Conservation (phyloP, 2,329 filamentous ascomycete species). For the Xylaria sp. region DNA sequence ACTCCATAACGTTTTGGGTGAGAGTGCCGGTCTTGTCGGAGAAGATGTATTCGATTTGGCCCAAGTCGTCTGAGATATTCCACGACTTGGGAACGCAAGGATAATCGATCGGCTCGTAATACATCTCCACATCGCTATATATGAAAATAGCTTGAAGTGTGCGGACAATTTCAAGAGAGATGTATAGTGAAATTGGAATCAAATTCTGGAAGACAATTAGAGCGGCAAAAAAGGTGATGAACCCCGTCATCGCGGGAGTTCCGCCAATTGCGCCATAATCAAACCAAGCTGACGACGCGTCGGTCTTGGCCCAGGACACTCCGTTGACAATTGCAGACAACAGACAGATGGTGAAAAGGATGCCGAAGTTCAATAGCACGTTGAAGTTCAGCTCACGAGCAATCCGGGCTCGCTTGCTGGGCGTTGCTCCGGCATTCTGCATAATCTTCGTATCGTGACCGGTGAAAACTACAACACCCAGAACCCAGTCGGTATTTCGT, state of each 20-base stretch:
- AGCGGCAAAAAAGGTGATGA: slow-evolving; percentile 96
- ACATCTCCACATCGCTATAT: slow-evolving; percentile 96
- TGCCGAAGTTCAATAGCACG: slow-evolving; percentile 94
- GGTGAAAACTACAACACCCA: slow-evolving; percentile 93
- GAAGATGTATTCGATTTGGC: slow-evolving; percentile 99
- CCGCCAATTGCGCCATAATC: slow-evolving; percentile 86
- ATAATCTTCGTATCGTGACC: slow-evolving; percentile 98
- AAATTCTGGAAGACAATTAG: slow-evolving; percentile 98
- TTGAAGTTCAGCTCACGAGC: slow-evolving; percentile 96
- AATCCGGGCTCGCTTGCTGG: slow-evolving; percentile 91
- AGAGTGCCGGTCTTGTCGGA: slow-evolving; percentile 93
- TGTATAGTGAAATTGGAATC: slow-evolving; percentile 97
- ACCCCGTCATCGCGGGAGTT: slow-evolving; percentile 80
- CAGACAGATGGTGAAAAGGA: slow-evolving; percentile 90
- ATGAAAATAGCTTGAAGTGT: slow-evolving; percentile 96
- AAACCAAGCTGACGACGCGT: slow-evolving; percentile 83
- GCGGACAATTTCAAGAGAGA: slow-evolving; percentile 94
- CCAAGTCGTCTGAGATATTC: slow-evolving; percentile 98
- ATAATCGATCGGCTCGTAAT: slow-evolving; percentile 93
- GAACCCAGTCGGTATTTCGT: slow-evolving; percentile 94
- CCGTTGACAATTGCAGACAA: slow-evolving; percentile 87
- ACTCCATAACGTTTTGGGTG: slow-evolving; percentile 97
- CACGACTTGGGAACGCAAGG: slow-evolving; percentile 97
- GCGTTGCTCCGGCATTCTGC: slow-evolving; percentile 96
- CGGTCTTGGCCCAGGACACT: slow-evolving; percentile 77